Percentiles rank a stretch among this genome's conserved stretches.
phyloP scores from a whole-genome alignment of 768 basidiomycete species.

The Xerocomellus chrysenteron region DNA sequence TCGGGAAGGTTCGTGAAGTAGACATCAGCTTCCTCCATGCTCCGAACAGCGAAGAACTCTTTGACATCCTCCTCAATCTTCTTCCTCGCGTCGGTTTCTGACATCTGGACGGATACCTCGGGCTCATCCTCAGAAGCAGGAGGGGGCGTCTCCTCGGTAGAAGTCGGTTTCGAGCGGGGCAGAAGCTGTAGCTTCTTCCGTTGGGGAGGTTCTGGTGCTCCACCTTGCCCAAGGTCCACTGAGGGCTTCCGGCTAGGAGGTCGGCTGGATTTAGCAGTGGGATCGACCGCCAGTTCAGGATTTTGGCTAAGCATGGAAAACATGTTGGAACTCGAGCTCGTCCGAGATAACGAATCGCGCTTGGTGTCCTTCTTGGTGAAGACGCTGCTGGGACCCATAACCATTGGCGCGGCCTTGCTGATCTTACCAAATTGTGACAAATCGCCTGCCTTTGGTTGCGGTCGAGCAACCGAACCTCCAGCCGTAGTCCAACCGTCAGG shows the following conservation, averaged over 20 bases:
- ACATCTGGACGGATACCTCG: slow-evolving; percentile 50
- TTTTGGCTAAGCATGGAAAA: slow-evolving; percentile 80
- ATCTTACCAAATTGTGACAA: slow-evolving; percentile 89
- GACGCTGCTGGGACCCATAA: slow-evolving; percentile 83
- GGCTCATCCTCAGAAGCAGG: slow-evolving; percentile 51
- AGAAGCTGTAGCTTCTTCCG: slow-evolving; percentile 72
- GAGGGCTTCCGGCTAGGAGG: slow-evolving; percentile 51
- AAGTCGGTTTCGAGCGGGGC: slow-evolving; percentile 68
- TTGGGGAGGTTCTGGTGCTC: slow-evolving; percentile 49
- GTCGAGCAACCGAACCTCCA: slow-evolving; percentile 47
- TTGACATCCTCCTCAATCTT: slow-evolving; percentile 81
- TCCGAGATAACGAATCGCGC: slow-evolving; percentile 74
- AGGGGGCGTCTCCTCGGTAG: slow-evolving; percentile 46
- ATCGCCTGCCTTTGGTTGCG: slow-evolving; percentile 79
- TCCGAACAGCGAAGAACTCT: slow-evolving; percentile 85
- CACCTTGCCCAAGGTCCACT: slow-evolving; percentile 47
- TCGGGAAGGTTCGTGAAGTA: slow-evolving; percentile 78
- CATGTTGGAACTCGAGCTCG: slow-evolving; percentile 82
- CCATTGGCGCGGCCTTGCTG: slow-evolving; percentile 62
- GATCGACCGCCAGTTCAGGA: slow-evolving; percentile 54
- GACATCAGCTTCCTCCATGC: slow-evolving; percentile 81
- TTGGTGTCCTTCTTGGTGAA: slow-evolving; percentile 75
- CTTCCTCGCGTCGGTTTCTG: slow-evolving; percentile 63
- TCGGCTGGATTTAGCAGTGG: slow-evolving; percentile 50
- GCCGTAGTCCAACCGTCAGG: slow-evolving; percentile 90